A percentile compares a stretch with the other conserved stretches of the same genome.
phyloP scores from a whole-genome alignment of 2,329 filamentous ascomycete genomes.

The Raffaelea albimanens region DNA sequence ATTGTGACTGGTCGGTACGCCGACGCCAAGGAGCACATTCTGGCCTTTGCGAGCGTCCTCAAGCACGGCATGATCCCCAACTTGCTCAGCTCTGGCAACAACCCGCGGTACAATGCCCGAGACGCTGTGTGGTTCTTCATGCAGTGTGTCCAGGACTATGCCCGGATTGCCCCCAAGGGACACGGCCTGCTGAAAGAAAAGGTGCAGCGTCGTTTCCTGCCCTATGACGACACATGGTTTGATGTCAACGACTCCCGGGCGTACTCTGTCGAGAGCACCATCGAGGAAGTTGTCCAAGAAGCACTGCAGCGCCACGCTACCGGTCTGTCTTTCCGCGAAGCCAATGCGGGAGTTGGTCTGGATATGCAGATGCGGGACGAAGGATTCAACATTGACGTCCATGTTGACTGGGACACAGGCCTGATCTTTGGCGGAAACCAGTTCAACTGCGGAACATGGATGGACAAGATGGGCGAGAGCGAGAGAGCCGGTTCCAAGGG shows the following conservation, averaged over 20 bases:
- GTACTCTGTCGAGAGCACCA: slow-evolving; percentile 73
- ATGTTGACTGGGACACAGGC: slow-evolving; percentile 84
- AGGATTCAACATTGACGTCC: slow-evolving; percentile 86
- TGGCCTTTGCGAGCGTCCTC: slow-evolving; percentile 88
- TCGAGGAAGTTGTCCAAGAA: slow-evolving; percentile 88
- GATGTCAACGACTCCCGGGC: slow-evolving; percentile 69
- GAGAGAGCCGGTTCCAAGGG: slow-evolving; percentile 85
- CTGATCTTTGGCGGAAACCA: slow-evolving; percentile 93
- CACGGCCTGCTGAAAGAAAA: slow-evolving; percentile 62
- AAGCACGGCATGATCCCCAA: slow-evolving; percentile 99
- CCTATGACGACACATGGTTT: slow-evolving; percentile 96
- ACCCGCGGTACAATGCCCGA: slow-evolving; percentile 87
- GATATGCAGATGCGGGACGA: slow-evolving; percentile 89
- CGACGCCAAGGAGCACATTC: slow-evolving; percentile 88
- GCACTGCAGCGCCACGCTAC: slow-evolving; percentile 83
- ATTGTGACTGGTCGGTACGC: slow-evolving; percentile 80
- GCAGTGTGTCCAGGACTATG: slow-evolving; percentile 92
- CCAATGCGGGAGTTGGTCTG: slow-evolving; percentile 80
- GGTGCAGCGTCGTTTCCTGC: slow-evolving; percentile 77
- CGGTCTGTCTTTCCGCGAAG: slow-evolving; percentile 86
- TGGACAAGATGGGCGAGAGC: slow-evolving; percentile 99
- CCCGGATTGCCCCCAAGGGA: slow-evolving; percentile 70
- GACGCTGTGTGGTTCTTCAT: slow-evolving; percentile 98
- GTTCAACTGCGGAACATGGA: slow-evolving; percentile 95
- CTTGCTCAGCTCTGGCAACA: slow-evolving; percentile 72